Percentiles rank a stretch among this genome's conserved stretches.
Conservation (phyloP, 306 rosid species). For the Cucumis hystrix region DNA sequence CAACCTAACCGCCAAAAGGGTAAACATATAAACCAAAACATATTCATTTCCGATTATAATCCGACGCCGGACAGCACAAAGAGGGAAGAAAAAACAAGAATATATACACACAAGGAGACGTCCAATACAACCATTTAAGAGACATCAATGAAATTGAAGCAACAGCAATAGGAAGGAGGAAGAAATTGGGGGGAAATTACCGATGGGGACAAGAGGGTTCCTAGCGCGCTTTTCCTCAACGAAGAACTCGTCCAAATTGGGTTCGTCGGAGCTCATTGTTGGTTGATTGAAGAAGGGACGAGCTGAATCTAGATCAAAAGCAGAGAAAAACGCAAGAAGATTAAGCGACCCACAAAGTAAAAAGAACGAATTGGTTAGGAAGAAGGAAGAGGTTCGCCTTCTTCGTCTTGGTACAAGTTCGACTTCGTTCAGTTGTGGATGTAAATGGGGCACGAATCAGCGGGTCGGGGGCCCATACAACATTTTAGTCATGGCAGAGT, state of each 20-base stretch:
- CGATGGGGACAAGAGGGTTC: constrained; percentile 80
- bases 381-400: background rate
- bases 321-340: background rate
- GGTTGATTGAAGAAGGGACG: background rate
- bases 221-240: constrained; percentile 58
- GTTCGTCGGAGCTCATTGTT: constrained; percentile 33
- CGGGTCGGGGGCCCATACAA: constrained; percentile 6
- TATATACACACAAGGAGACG: background rate
- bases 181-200: constrained; percentile 20
- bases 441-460: background rate
- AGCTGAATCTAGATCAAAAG: background rate
- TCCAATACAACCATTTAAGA: background rate
- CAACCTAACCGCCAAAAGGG: background rate
- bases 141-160: background rate
- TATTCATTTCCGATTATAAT: background rate
- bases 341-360: background rate
- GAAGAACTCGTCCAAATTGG: constrained; percentile 40
- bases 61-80: background rate
- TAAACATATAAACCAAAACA: background rate
- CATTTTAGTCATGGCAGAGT: background rate
- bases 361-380: background rate
- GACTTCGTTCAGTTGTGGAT: background rate
- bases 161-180: background rate
- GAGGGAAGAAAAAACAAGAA: background rate
- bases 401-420: background rate